A percentile compares a stretch with the other conserved stretches of the same genome.
Evolutionary conservation across 2,329 filamentous ascomycete species (phyloP).

Genomic region (Colletotrichum ledebouriae): DNA sequence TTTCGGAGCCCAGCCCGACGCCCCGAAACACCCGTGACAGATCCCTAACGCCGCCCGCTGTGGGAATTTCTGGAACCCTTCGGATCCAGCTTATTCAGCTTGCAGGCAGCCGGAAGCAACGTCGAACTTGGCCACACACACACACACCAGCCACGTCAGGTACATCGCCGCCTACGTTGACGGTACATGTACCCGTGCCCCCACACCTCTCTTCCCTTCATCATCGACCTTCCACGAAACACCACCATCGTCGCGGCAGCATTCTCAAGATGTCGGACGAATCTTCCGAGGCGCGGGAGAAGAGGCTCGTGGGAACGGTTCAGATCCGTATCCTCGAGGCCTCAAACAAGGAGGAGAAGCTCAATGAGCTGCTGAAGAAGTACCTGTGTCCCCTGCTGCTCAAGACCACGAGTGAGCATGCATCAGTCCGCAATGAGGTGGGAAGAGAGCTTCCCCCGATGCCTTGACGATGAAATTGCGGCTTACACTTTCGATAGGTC

Average conservation of each 20-base stretch:
- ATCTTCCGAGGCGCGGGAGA: conserved; percentile 41
- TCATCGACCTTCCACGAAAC: conserved; percentile 14
- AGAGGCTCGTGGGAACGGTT: conserved; percentile 86
- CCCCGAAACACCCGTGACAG: background rate
- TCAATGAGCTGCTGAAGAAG: conserved; percentile 81
- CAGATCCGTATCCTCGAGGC: conserved; percentile 85
- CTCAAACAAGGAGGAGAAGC: conserved; percentile 85
- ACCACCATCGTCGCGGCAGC: conserved; percentile 5
- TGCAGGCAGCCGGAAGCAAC: conserved; percentile 38
- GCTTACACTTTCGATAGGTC: conserved; percentile 23
- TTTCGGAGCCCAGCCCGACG: conserved; percentile 26
- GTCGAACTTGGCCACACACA: conserved; percentile 25
- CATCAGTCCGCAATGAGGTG: conserved; percentile 71
- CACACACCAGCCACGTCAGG: conserved; percentile 22
- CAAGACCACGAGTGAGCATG: conserved; percentile 86
- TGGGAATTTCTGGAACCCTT: conserved; percentile 34
- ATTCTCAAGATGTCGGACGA: conserved; percentile 38
- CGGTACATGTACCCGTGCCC: conserved; percentile 33
- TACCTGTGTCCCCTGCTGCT: conserved; percentile 87
- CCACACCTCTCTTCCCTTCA: conserved; percentile 15
- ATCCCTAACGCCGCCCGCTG: conserved; percentile 13
- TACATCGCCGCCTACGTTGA: conserved; percentile 9
- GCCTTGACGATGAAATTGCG: background rate
- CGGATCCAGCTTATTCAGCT: conserved; percentile 37
- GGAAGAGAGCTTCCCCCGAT: background rate